These are phyloP conservation scores for Aspergillus awamori DNA, from an alignment of 2,329 filamentous ascomycete genomes.

Conservation along the genomic window DNA sequence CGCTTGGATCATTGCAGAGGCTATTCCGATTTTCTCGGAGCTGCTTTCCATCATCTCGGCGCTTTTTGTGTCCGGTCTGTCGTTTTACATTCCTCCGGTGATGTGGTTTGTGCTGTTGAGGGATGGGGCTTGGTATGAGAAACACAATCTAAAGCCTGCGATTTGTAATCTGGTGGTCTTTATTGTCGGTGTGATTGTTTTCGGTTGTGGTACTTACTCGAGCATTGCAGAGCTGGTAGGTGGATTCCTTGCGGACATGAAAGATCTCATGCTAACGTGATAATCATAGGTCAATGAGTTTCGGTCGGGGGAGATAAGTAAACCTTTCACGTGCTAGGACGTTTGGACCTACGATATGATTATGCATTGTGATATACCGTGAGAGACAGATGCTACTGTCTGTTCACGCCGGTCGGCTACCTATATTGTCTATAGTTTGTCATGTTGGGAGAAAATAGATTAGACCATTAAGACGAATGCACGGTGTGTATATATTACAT, in stretches of 20 bases:
- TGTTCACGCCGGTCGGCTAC: too few species aligned
- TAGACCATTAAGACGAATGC: too few species aligned
- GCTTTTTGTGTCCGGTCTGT: slow-evolving; percentile 83
- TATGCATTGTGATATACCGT: too few species aligned
- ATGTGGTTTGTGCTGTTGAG: slow-evolving; percentile 32
- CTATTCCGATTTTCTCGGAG: slow-evolving; percentile 26
- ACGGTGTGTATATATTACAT: too few species aligned
- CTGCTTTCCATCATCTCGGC: slow-evolving; percentile 50
- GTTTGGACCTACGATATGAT: too few species aligned
- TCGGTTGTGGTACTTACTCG: slow-evolving; percentile 23
- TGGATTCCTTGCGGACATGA: not conserved
- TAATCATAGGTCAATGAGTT: slow-evolving; percentile 1
- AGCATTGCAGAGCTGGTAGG: slow-evolving; percentile 24
- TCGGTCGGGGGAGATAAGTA: slow-evolving; percentile 4
- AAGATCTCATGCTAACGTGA: not conserved
- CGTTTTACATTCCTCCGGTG: slow-evolving; percentile 67
- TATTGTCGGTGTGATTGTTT: slow-evolving; percentile 21
- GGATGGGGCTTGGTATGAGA: slow-evolving; percentile 24
- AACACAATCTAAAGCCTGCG: slow-evolving; percentile 42
- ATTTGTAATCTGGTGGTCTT: slow-evolving; percentile 22
- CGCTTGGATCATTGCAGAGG: slow-evolving; percentile 26
- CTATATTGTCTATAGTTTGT: too few species aligned
- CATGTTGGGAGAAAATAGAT: too few species aligned
- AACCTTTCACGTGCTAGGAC: slow-evolving; percentile 8
- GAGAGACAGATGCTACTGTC: too few species aligned